Conservation (phyloP, 768 basidiomycete genomes). For the Collybia sp. region DNA sequence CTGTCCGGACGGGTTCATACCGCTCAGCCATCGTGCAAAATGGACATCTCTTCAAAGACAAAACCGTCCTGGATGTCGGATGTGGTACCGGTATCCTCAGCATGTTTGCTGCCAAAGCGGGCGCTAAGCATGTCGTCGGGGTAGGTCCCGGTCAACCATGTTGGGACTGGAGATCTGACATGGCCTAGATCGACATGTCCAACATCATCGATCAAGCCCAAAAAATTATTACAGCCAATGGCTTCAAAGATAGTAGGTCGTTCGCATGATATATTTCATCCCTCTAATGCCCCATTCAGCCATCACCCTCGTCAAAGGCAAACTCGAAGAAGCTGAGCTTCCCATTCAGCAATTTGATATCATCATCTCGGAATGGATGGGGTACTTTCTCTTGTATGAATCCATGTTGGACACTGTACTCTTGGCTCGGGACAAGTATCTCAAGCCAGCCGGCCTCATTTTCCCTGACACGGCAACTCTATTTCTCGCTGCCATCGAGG, state of each 20-base stretch:
- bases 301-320: slow-evolving; percentile 96
- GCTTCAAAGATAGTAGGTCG: slow-evolving; percentile 86
- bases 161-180: slow-evolving; percentile 8
- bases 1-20: slow-evolving; percentile 93
- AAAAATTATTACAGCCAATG: slow-evolving; percentile 95
- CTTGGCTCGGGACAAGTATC: slow-evolving; percentile 93
- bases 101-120: slow-evolving; percentile 97
- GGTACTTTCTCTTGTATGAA: slow-evolving; percentile 98
- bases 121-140: slow-evolving; percentile 90
- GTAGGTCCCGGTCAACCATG: slow-evolving; percentile 37
- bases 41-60: slow-evolving; percentile 91
- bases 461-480: slow-evolving; percentile 95
- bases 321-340: slow-evolving; percentile 89
- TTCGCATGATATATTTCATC: slow-evolving; percentile 3
- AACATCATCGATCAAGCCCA: slow-evolving; percentile 99
- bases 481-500: slow-evolving; percentile 96
- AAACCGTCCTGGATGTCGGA: slow-evolving; percentile 96
- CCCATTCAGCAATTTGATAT: slow-evolving; percentile 94
- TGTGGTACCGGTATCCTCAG: slow-evolving; percentile 98
- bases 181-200: slow-evolving; percentile 92
- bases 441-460: slow-evolving; percentile 85
- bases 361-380: slow-evolving; percentile 99
- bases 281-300: slow-evolving; percentile 34
- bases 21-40: slow-evolving; percentile 93
- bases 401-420: slow-evolving; percentile 99